Evolutionary conservation across 768 basidiomycete genomes (phyloP), one percentile per base, ranked within the genome.

Genomic region (Collybia sordida): DNA sequence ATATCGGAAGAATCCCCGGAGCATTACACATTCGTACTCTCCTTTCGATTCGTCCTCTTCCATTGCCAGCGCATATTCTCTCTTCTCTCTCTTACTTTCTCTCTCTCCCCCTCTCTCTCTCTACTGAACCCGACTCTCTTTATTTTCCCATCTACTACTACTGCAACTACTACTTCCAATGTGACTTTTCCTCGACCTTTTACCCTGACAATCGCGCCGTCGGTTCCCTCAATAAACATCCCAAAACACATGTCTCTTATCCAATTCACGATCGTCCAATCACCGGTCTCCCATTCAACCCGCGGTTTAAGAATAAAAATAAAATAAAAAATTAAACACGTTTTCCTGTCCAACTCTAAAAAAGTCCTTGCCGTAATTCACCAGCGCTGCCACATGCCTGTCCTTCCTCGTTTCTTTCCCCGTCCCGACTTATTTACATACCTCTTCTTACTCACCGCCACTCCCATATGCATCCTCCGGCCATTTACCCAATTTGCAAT

Each of bases 1-100:
- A 47, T 43, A 51, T 49, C 55, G 45, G 51, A 53, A 47, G 48
- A 53, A 53, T 39, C 23, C 12, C 28, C 52, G 42, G 44, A 45
- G 38, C 49, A 49, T 49, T 47, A 53, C 47, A 42, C 37, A 31
- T 31, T 31, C 31, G 31, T 31, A 31, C 21, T 14, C n/a, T 9
- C 19, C 45, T 37, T 14, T 41, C 47, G n/a, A 37, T 22, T n/a
- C 27, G 36, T 27, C 23, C 27, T 40, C 24, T 8, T 39, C 23
- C 35, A 9, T 45, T 25, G 3, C 51, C 51, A 47, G 22, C 22
- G 18, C 18, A 11, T 19, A 23, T 34, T 45, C n/a, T 42, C 45
- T 25, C 45, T 49, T 6, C 22, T 17, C 7, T 40, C n/a, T 37
- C 34, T 19, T 25, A 2, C 34, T 19, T 25, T 7, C 45, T 35